Evolutionary conservation across 2,329 filamentous ascomycete genomes (phyloP).

Genomic region (Neofusicoccum cordaticola): DNA sequence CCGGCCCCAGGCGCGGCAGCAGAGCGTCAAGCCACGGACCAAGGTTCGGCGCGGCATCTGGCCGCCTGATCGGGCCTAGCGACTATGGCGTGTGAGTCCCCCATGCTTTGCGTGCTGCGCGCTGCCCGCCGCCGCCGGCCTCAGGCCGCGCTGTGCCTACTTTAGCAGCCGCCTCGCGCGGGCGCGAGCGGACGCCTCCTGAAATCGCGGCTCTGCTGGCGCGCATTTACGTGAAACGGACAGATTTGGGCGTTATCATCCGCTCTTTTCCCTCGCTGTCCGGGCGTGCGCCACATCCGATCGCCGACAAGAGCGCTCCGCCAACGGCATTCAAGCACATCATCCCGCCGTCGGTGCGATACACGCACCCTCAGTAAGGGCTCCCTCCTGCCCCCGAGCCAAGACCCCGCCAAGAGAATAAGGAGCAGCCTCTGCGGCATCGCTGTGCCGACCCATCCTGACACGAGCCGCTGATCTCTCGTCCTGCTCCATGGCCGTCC

Average conservation of each 20-base stretch:
- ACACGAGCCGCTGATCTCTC: conserved; percentile 14
- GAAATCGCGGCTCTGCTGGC: neutral
- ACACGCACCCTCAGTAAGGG: conserved; percentile 11
- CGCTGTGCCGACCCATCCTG: conserved; percentile 12
- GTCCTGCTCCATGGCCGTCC: neutral
- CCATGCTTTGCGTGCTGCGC: conserved; percentile 12
- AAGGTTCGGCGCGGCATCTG: too few species aligned
- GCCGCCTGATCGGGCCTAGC: neutral
- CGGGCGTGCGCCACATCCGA: conserved; percentile 13
- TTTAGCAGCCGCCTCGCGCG: neutral
- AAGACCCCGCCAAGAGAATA: conserved; percentile 10
- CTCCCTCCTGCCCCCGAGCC: conserved; percentile 2
- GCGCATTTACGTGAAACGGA: neutral
- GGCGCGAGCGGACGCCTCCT: neutral
- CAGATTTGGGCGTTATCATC: neutral
- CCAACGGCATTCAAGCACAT: conserved; percentile 12
- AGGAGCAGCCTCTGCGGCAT: conserved; percentile 11
- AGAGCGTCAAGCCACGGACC: neutral
- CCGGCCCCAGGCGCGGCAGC: neutral
- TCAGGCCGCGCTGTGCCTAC: neutral
- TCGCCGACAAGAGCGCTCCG: neutral
- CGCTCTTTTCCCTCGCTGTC: neutral
- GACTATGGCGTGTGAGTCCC: conserved; percentile 6
- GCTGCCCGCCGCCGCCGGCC: neutral
- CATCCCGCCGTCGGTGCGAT: conserved; percentile 11